These are phyloP conservation scores for Cutaneotrichosporon mucoides DNA, from an alignment of 1,284 basidiomycete species.

Conservation along the genomic window DNA sequence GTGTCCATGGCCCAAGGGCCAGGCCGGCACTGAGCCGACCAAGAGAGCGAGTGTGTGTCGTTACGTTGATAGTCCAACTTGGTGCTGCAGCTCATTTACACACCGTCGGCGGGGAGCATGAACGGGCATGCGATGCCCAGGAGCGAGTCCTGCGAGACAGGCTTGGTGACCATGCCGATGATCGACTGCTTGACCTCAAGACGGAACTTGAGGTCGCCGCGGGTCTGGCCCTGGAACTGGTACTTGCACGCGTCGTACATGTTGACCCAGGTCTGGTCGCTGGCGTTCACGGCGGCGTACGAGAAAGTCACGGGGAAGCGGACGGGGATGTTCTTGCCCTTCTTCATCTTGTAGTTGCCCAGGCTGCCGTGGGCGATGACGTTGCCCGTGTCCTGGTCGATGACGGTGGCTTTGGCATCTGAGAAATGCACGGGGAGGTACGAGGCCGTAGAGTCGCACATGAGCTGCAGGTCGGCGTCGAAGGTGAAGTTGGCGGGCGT, in stretches of 20 bases:
- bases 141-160: conserved; percentile 58
- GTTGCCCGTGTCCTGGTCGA: conserved; percentile 60
- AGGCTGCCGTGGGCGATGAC: conserved; percentile 64
- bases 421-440: conserved; percentile 70
- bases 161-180: conserved; percentile 59
- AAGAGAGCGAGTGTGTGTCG: not conserved
- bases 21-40: not conserved
- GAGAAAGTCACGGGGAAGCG: conserved; percentile 72
- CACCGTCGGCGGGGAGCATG: conserved; percentile 55
- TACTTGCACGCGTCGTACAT: conserved; percentile 76
- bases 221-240: conserved; percentile 55
- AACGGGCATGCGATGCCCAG: conserved; percentile 68
- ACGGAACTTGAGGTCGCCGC: conserved; percentile 66
- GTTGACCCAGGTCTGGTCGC: conserved; percentile 73
- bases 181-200: conserved; percentile 67
- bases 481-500: conserved; percentile 81
- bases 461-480: conserved; percentile 64
- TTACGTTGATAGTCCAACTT: no score
- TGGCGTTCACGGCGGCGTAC: conserved; percentile 69
- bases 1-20: not conserved
- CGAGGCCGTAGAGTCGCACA: conserved; percentile 66
- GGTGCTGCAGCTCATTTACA: not conserved
- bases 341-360: conserved; percentile 58
- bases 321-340: conserved; percentile 61
- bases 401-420: conserved; percentile 56